These are phyloP conservation scores for Passiflora organensis DNA, from an alignment of 345 rosid species.

Conservation along the genomic window DNA sequence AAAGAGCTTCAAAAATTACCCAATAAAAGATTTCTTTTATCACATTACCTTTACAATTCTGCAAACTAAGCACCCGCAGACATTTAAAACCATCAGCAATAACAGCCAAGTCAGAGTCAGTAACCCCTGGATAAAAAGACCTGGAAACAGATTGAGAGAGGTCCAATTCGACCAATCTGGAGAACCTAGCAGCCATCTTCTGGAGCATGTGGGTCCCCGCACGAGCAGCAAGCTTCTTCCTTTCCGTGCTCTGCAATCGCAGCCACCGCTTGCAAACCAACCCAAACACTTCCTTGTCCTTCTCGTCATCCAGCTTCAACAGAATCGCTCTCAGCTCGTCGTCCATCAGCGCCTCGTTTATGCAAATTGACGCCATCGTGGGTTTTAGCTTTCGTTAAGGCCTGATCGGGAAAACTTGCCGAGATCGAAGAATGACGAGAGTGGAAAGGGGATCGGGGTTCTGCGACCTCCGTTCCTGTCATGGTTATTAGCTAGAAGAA, in stretches of 20 bases:
- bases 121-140: constrained; percentile 82
- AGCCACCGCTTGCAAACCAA: constrained; percentile 94
- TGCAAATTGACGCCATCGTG: constrained; percentile 40
- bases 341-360: constrained; percentile 69
- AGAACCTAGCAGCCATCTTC: constrained; percentile 78
- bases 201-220: constrained; percentile 92
- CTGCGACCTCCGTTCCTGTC: too few species aligned
- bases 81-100: constrained; percentile 61
- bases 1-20: too few species aligned
- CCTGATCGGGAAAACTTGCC: too few species aligned
- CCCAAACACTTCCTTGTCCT: constrained; percentile 80
- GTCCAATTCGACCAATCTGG: constrained; percentile 62
- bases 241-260: constrained; percentile 71
- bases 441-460: too few species aligned
- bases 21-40: too few species aligned
- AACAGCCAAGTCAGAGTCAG: constrained; percentile 78
- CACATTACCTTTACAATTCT: constrained; percentile 74
- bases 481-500: too few species aligned
- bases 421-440: too few species aligned
- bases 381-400: too few species aligned
- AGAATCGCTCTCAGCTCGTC: constrained; percentile 72
- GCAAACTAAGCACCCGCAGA: constrained; percentile 54
- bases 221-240: constrained; percentile 80
- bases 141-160: constrained; percentile 89
- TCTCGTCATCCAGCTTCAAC: constrained; percentile 55